These are phyloP conservation scores for Coemansia sp. DNA, from an alignment of 192 early-diverging fungal species.

Conservation along the genomic window DNA sequence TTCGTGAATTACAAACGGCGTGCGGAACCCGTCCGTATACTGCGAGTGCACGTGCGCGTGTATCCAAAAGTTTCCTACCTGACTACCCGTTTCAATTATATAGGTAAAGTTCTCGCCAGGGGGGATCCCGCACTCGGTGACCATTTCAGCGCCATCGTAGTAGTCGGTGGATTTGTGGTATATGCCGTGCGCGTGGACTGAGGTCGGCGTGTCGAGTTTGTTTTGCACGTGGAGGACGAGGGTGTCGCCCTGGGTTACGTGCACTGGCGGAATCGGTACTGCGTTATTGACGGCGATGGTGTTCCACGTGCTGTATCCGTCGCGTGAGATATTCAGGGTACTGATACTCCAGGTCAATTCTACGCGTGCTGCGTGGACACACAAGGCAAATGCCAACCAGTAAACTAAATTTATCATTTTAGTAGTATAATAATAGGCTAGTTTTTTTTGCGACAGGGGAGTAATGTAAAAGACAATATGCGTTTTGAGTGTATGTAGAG, in stretches of 20 bases:
- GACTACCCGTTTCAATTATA: constrained; percentile 37
- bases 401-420: too few species aligned
- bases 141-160: constrained; percentile 62
- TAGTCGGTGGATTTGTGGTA: constrained; percentile 64
- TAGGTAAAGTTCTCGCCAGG: constrained; percentile 62
- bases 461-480: too few species aligned
- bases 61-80: constrained; percentile 75
- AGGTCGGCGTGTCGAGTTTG: constrained; percentile 57
- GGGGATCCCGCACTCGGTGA: constrained; percentile 73
- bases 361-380: constrained; percentile 1
- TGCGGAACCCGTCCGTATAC: constrained; percentile 74
- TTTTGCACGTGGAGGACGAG: constrained; percentile 31
- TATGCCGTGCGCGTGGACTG: constrained; percentile 71
- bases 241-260: constrained; percentile 16
- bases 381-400: too few species aligned
- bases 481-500: too few species aligned
- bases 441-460: too few species aligned
- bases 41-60: constrained; percentile 66
- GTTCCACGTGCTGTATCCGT: constrained; percentile 55
- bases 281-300: constrained; percentile 61
- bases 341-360: constrained; percentile 57
- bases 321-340: constrained; percentile 57
- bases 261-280: constrained; percentile 47
- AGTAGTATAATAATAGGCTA: too few species aligned
- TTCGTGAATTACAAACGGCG: constrained; percentile 63